Evolutionary conservation across 2,329 filamentous ascomycete genomes (phyloP), one percentile per base, ranked within the genome.

Genomic region (Plectosphaerella plurivora): DNA sequence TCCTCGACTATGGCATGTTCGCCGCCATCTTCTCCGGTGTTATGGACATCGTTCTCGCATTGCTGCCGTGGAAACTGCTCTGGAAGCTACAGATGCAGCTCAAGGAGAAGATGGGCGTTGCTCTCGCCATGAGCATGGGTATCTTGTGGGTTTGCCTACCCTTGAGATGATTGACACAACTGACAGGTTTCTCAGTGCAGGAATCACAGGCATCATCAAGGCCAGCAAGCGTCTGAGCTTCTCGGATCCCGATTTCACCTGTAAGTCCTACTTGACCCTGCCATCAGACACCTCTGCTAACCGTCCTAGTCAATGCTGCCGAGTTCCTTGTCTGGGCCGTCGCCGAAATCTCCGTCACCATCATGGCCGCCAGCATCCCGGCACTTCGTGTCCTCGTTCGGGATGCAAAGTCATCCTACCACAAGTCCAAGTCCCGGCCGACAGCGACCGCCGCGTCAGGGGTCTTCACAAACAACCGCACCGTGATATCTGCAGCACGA

Each of bases 61-160:
- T 72, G 1, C 53, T 75, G 3, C 73, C 72, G 0, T 73, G 68
- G 71, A 67, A 61, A 20, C 66, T 75, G 9, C 67, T 75, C 44
- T 70, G 68, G 70, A 61, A 61, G 1, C 58, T 72, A 14, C 64
- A 64, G 8, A 73, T 74, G 66, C 69, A 63, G 51, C 60, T 58
- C 25, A 69, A 66, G 53, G 72, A 74, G 47, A 73, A 73, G 50
- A 54, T 71, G 14, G 70, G 72, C 4, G 70, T 72, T 1, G 57
- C 67, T 10, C 55, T 71, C 1, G 72, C 72, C 9, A 74, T 75
- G 73, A 71, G 69, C 55, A 68, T 74, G 60, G 72, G 72, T 1
- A 52, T 74, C 2, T 70, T 74, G 69, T 72, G 59, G 58, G 66
- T 18, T 16, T 20, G 11, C n/a, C 46, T 16, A n/a, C 1, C 9